Evolutionary conservation across 768 basidiomycete species (phyloP).

Genomic region (Leccinum barrowsii): DNA sequence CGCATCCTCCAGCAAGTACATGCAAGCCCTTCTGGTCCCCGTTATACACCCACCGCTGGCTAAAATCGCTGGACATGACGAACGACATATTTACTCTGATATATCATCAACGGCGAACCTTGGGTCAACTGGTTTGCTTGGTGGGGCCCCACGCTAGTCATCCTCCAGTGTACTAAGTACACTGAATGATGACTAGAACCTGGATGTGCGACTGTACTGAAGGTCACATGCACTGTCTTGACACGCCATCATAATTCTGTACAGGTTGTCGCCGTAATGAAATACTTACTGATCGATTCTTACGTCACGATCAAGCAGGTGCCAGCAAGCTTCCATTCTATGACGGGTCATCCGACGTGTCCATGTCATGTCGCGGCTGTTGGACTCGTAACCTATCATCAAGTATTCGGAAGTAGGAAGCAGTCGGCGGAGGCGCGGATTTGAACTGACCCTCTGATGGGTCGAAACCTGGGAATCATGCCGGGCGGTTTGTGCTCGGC

Average conservation of each 20-base stretch:
- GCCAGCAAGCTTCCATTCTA: neutral
- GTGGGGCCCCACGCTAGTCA: neutral
- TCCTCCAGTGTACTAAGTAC: conserved; percentile 7
- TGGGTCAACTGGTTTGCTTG: neutral
- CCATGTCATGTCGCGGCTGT: too few species aligned
- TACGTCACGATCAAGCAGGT: neutral
- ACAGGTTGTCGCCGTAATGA: neutral
- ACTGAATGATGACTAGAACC: conserved; percentile 31
- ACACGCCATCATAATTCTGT: neutral
- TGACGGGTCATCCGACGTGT: neutral
- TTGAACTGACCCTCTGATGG: too few species aligned
- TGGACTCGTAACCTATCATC: too few species aligned
- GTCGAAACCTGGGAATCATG: too few species aligned
- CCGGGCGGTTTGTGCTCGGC: too few species aligned
- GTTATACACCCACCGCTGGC: neutral
- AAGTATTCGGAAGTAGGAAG: too few species aligned
- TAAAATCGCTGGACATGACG: neutral
- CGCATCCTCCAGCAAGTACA: neutral
- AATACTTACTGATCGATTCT: neutral
- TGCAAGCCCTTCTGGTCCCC: neutral
- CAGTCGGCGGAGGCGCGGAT: too few species aligned
- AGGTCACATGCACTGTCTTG: neutral
- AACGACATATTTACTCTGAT: conserved; percentile 32
- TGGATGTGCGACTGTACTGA: conserved; percentile 30
- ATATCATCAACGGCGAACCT: conserved; percentile 16